Evolutionary conservation across 179 eudicot genomes (phyloP).

Genomic region (Carnegiea gigantea): DNA sequence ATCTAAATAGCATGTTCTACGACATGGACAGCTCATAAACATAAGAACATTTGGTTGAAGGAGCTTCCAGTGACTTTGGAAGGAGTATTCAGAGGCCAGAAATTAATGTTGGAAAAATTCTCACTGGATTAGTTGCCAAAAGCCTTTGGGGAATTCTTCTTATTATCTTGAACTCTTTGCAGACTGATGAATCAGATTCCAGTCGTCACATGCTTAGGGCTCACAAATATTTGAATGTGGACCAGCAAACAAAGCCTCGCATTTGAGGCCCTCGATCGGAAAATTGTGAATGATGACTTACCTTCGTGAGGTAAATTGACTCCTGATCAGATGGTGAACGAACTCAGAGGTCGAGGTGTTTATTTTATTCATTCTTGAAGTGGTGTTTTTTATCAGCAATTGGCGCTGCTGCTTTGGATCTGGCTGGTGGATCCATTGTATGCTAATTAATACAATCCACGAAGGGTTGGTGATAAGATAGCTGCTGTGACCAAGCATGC

Average conservation of each 20-base stretch:
- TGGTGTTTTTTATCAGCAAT: background rate
- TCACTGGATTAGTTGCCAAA: background rate
- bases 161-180: background rate
- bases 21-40: conserved; percentile 9
- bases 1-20: background rate
- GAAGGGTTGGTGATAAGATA: background rate
- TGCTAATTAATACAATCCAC: background rate
- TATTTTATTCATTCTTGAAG: background rate
- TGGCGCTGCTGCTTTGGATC: background rate
- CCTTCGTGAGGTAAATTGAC: background rate
- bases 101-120: background rate
- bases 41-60: conserved; percentile 5
- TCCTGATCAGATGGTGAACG: background rate
- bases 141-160: background rate
- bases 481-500: background rate
- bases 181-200: background rate
- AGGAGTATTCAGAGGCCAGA: background rate
- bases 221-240: background rate
- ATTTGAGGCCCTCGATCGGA: background rate
- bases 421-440: background rate
- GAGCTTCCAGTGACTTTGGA: background rate
- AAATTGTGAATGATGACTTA: background rate
- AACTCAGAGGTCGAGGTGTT: background rate
- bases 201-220: background rate
- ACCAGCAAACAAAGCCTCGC: background rate